Evolutionary conservation across 1,284 basidiomycete genomes (phyloP).

Genomic region (Ustilago hordei): DNA sequence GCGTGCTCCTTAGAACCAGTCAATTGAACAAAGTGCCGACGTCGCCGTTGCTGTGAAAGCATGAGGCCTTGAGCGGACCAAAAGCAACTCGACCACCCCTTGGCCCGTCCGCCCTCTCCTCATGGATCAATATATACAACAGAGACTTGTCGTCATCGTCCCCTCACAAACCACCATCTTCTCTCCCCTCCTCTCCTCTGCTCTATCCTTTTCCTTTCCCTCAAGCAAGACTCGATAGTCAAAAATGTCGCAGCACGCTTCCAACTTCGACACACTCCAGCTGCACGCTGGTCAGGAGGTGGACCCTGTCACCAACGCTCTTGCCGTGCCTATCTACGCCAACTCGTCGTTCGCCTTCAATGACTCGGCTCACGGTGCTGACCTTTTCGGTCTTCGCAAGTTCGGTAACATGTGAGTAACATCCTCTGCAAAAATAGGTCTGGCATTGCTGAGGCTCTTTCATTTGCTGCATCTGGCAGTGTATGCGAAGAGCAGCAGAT

Average conservation of each 20-base stretch:
- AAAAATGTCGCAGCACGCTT: constrained; percentile 43
- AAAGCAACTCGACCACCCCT: constrained; percentile 4
- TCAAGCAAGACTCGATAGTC: constrained; percentile 4
- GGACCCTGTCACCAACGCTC: constrained; percentile 79
- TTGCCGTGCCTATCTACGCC: constrained; percentile 83
- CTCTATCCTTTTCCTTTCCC: not conserved
- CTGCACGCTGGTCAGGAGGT: constrained; percentile 83
- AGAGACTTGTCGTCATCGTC: not conserved
- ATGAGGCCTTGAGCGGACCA: not conserved
- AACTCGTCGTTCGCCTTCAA: constrained; percentile 68
- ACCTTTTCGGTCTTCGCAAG: constrained; percentile 78
- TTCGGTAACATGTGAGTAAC: constrained; percentile 76
- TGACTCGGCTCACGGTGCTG: constrained; percentile 77
- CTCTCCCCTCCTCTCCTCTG: not conserved
- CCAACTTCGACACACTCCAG: constrained; percentile 69
- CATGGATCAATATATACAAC: constrained; percentile 26
- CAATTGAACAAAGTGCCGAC: constrained; percentile 4
- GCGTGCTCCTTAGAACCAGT: not conserved
- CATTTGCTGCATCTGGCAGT: not conserved
- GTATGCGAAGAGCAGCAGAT: not conserved
- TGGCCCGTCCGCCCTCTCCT: constrained; percentile 11
- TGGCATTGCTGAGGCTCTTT: not conserved
- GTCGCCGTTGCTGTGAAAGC: constrained; percentile 3
- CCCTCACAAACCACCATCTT: not conserved
- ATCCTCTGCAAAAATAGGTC: not conserved